These are phyloP conservation scores for Cyamopsis tetragonoloba DNA, from an alignment of 306 rosid genomes.

Conservation along the genomic window DNA sequence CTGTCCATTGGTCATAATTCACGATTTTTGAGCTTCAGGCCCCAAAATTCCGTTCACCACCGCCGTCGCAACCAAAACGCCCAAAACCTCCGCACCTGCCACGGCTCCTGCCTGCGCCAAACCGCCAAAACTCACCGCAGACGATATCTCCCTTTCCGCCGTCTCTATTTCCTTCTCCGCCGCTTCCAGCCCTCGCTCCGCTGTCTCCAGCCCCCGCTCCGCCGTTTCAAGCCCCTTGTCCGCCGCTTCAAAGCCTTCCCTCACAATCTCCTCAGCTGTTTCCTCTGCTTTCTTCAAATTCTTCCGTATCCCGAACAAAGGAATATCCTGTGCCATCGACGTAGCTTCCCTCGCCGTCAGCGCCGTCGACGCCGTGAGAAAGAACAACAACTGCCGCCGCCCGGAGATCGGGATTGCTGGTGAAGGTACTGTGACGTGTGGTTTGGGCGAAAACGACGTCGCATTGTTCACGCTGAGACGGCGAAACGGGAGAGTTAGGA, in stretches of 20 bases:
- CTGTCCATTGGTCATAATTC: background rate
- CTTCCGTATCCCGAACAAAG: constrained; percentile 69
- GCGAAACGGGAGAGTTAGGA: constrained; percentile 35
- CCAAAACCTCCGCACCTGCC: constrained; percentile 71
- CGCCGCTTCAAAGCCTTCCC: constrained; percentile 72
- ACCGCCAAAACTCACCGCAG: constrained; percentile 47
- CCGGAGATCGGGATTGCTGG: constrained; percentile 16
- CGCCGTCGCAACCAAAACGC: constrained; percentile 62
- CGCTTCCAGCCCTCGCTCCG: constrained; percentile 43
- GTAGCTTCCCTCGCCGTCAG: constrained; percentile 37
- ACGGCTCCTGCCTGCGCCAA: constrained; percentile 77
- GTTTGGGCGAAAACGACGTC: constrained; percentile 19
- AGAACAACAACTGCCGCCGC: constrained; percentile 54
- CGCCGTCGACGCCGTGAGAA: constrained; percentile 50
- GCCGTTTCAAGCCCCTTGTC: constrained; percentile 60
- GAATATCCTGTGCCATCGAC: constrained; percentile 58
- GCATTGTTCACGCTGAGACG: constrained; percentile 33
- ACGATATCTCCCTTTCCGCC: constrained; percentile 33
- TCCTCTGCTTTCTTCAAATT: constrained; percentile 66
- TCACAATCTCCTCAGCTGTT: constrained; percentile 67
- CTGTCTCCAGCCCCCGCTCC: constrained; percentile 45
- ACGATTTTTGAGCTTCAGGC: constrained; percentile 53
- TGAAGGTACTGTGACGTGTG: background rate
- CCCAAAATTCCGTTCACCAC: constrained; percentile 80
- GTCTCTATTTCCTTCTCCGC: constrained; percentile 54